Evolutionary conservation across 1,284 basidiomycete genomes (phyloP).

Genomic region (Irpex sp.): DNA sequence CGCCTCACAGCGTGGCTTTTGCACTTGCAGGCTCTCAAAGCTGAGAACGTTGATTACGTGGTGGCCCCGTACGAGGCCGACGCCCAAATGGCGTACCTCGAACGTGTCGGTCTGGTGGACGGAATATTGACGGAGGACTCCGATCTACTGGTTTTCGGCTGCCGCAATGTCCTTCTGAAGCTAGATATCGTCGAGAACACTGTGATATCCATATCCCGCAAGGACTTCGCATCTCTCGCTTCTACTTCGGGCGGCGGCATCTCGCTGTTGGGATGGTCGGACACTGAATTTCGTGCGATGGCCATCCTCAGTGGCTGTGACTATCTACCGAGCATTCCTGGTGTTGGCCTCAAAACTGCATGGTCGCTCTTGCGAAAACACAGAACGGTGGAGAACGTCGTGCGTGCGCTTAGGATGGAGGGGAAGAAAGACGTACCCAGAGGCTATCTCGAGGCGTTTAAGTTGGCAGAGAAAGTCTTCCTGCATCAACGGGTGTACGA

Average conservation of each 20-base stretch:
- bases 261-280: conserved; percentile 86
- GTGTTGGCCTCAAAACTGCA: conserved; percentile 96
- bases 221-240: conserved; percentile 69
- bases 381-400: conserved; percentile 84
- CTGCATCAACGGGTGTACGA: conserved; percentile 93
- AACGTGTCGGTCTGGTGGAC: conserved; percentile 80
- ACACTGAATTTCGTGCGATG: conserved; percentile 90
- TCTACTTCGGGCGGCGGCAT: conserved; percentile 55
- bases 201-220: conserved; percentile 78
- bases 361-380: conserved; percentile 78
- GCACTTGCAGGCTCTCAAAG: conserved; percentile 66
- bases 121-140: conserved; percentile 98
- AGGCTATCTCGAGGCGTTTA: conserved; percentile 72
- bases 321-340: conserved; percentile 91
- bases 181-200: conserved; percentile 73
- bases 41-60: conserved; percentile 79
- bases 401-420: conserved; percentile 79
- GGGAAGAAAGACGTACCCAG: conserved; percentile 82
- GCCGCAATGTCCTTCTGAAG: conserved; percentile 84
- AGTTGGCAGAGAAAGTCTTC: conserved; percentile 89
- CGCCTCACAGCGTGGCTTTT: conserved; percentile 7
- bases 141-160: conserved; percentile 96
- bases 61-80: conserved; percentile 99
- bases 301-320: conserved; percentile 97
- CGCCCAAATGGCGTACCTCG: conserved; percentile 93